Percentiles rank a stretch among this genome's conserved stretches.
These are phyloP conservation scores for Pythium coloratum DNA, from an alignment of 352 stramenopile genomes.

Conservation along the genomic window DNA sequence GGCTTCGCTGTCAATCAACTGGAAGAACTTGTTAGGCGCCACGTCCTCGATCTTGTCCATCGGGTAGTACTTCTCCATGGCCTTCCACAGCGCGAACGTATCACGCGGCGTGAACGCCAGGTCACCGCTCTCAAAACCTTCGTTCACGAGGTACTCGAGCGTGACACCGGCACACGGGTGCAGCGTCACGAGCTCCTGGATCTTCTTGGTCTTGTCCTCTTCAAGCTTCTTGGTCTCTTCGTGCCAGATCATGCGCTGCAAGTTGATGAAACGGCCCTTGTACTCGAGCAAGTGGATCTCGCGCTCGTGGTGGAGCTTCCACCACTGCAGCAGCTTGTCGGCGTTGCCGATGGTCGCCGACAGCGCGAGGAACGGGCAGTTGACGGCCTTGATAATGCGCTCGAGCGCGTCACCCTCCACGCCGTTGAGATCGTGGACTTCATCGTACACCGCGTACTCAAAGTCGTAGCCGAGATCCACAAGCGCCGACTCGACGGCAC, in stretches of 20 bases:
- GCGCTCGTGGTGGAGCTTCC: constrained; percentile 86
- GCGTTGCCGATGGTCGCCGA: constrained; percentile 99
- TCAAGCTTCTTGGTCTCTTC: constrained; percentile 46
- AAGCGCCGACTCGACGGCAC: constrained; percentile 93
- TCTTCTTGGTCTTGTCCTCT: constrained; percentile 39
- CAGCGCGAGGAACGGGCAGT: constrained; percentile 96
- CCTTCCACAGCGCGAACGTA: constrained; percentile 95
- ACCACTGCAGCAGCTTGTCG: constrained; percentile 93
- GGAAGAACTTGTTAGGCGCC: constrained; percentile 95
- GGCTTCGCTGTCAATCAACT: constrained; percentile 44
- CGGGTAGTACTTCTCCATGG: constrained; percentile 76
- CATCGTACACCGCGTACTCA: constrained; percentile 98
- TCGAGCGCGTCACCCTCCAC: constrained; percentile 96
- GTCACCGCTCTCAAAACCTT: constrained; percentile 81
- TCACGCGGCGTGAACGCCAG: constrained; percentile 96
- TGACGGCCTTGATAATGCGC: constrained; percentile 93
- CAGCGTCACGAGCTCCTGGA: constrained; percentile 69
- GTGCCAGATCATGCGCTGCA: constrained; percentile 96
- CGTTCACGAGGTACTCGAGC: constrained; percentile 80
- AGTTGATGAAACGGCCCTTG: constrained; percentile 97
- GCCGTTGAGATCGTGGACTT: constrained; percentile 98
- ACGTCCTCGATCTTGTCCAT: constrained; percentile 88
- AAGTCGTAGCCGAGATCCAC: constrained; percentile 92
- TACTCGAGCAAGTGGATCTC: constrained; percentile 94
- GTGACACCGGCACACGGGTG: constrained; percentile 85